phyloP scores from a whole-genome alignment of 2,329 filamentous ascomycete genomes.

The Cercospora berteroae region DNA sequence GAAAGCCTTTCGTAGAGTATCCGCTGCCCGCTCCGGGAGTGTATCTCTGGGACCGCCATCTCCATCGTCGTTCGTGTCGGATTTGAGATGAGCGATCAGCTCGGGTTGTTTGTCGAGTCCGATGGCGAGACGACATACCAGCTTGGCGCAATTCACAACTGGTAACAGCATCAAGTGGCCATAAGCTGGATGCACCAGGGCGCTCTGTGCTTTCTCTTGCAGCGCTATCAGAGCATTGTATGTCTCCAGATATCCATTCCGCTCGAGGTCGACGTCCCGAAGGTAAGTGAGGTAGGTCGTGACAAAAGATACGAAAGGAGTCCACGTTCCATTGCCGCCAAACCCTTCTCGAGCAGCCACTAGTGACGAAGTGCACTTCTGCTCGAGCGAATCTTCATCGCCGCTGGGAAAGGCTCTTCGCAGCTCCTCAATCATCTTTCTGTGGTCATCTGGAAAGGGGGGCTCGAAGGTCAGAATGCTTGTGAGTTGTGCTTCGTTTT shows the following conservation, averaged over 20 bases:
- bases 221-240: slow-evolving; percentile 72
- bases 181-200: slow-evolving; percentile 73
- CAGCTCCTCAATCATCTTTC: slow-evolving; percentile 66
- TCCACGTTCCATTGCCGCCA: slow-evolving; percentile 69
- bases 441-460: slow-evolving; percentile 65
- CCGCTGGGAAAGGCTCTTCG: slow-evolving; percentile 56
- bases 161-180: slow-evolving; percentile 80
- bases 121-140: slow-evolving; percentile 79
- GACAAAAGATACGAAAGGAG: slow-evolving; percentile 74
- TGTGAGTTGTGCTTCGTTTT: slow-evolving; percentile 65
- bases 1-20: slow-evolving; percentile 86
- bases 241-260: slow-evolving; percentile 69
- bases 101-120: slow-evolving; percentile 78
- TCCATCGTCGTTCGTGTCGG: slow-evolving; percentile 43
- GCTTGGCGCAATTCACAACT: slow-evolving; percentile 75
- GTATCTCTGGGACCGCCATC: slow-evolving; percentile 70
- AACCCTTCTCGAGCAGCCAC: slow-evolving; percentile 63
- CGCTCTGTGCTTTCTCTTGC: slow-evolving; percentile 73
- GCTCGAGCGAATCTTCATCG: slow-evolving; percentile 56
- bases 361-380: slow-evolving; percentile 62
- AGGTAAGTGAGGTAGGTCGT: slow-evolving; percentile 78
- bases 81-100: slow-evolving; percentile 62
- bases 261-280: slow-evolving; percentile 75
- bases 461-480: slow-evolving; percentile 74
- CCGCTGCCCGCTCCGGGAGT: slow-evolving; percentile 81